phyloP scores from a whole-genome alignment of 768 basidiomycete genomes.

The Lanmaoa rubissima region DNA sequence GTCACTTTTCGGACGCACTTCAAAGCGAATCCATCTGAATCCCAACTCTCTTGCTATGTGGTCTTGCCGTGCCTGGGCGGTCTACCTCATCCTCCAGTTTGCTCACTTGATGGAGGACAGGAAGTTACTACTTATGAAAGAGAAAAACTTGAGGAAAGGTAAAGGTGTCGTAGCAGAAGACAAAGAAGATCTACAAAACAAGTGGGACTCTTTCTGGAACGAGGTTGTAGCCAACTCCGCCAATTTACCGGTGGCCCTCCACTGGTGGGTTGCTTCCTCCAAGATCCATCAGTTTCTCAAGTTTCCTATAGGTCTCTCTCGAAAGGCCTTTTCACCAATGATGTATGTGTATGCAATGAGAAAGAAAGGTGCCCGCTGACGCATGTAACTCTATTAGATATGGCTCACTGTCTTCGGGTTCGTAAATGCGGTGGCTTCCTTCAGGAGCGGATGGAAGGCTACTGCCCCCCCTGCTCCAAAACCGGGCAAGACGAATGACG shows the following conservation, averaged over 20 bases:
- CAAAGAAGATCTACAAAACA: constrained; percentile 51
- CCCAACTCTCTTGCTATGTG: constrained; percentile 52
- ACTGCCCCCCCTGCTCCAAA: constrained; percentile 39
- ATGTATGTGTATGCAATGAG: constrained; percentile 40
- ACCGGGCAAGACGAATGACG: not conserved
- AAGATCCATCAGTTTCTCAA: not conserved
- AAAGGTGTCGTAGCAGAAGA: constrained; percentile 54
- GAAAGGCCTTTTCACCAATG: constrained; percentile 62
- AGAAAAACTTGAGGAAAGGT: constrained; percentile 55
- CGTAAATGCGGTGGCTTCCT: constrained; percentile 55
- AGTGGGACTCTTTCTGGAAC: constrained; percentile 69
- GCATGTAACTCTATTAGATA: constrained; percentile 24
- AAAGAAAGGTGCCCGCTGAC: constrained; percentile 2
- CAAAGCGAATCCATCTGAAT: constrained; percentile 45
- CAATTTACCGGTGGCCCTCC: constrained; percentile 80
- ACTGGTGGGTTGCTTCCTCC: constrained; percentile 56
- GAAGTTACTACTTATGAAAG: constrained; percentile 52
- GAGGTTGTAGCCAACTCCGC: constrained; percentile 70
- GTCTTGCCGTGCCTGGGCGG: constrained; percentile 82
- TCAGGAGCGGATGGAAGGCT: constrained; percentile 71
- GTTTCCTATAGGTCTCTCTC: constrained; percentile 56
- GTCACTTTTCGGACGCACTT: constrained; percentile 41
- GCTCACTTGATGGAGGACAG: constrained; percentile 69
- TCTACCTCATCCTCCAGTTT: constrained; percentile 76
- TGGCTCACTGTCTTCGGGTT: constrained; percentile 43